phyloP scores from a whole-genome alignment of 805 yeast species.

The Teunomyces pallodes region DNA sequence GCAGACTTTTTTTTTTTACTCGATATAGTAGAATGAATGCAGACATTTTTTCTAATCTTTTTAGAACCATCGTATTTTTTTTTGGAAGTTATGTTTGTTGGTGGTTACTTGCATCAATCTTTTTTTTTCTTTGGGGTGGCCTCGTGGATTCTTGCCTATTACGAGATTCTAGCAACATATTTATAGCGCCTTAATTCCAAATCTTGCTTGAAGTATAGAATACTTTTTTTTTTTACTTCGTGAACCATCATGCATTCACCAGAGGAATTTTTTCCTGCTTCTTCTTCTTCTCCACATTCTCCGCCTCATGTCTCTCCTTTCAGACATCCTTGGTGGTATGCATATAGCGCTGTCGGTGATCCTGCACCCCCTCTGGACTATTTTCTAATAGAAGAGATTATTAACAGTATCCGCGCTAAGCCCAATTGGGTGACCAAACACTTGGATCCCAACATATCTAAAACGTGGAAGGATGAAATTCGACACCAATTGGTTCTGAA shows the following conservation, averaged over 20 bases:
- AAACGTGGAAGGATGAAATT: too few relatives aligned
- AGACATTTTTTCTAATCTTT: not conserved
- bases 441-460: too few relatives aligned
- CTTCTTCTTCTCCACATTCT: not conserved
- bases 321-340: too few relatives aligned
- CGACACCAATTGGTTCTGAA: too few relatives aligned
- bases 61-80: not conserved
- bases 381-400: too few relatives aligned
- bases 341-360: too few relatives aligned
- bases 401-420: too few relatives aligned
- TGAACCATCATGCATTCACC: too few relatives aligned
- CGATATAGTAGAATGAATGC: not conserved
- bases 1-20: too few relatives aligned
- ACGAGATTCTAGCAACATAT: not conserved
- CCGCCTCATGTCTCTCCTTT: too few relatives aligned
- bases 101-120: not conserved
- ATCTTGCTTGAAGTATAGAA: not conserved
- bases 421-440: too few relatives aligned
- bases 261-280: not conserved
- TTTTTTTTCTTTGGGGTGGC: not conserved
- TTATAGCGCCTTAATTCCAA: not conserved
- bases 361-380: too few relatives aligned
- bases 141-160: not conserved
- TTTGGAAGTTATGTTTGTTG: not conserved
- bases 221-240: not conserved